Evolutionary conservation across 1,284 basidiomycete genomes (phyloP), one percentile per base, ranked within the genome.

Genomic region (Rhizopogon parksii): DNA sequence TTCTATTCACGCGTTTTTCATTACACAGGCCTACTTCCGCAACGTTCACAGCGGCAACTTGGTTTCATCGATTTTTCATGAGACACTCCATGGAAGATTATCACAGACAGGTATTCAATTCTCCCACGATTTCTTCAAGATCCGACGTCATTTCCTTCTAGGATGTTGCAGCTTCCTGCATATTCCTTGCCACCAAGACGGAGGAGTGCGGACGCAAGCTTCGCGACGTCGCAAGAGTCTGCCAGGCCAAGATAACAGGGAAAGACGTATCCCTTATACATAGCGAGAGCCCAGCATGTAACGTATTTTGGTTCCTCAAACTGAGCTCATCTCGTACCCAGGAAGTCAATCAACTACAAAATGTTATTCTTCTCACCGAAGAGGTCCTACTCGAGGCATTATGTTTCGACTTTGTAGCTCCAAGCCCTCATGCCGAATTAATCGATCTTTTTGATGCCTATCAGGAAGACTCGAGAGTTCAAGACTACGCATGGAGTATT

Each of bases 31-130:
- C 87, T 30, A 80, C 82, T 19, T 82, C 86, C 19, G 85, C 87
- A 7, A 77, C 93, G 71, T 86, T 85, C 55, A 88, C 88, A 25
- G 91, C 91, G 14, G 87, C 91, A 25, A 89, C 87, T 3, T 91
- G 91, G 78, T 88, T 95, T 56, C 94, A 96, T 68, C 82, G 94
- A 11, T 96, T 96, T 70, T 96, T 90, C 71, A 94, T 96, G 91
- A 80, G 94, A 49, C 85, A 82, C 61, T 83, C 91, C n/a, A 78
- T 93, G 76, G 79, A 85, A 60, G 85, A 91, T 61, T 88, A 90
- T 65, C 80, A 85, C 64, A 80, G 85, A 56, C 87, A 88, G 73
- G 87, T 87, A 61, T 57, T 66, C 30, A 24, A 24, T 46, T 43
- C 40, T 38, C 45, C 32, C 54, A 53, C 35, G 36, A 30, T 30